A percentile compares a stretch with the other conserved stretches of the same genome.
Evolutionary conservation across 2,329 filamentous ascomycete genomes (phyloP).

Genomic region (Aspergillus vadensis): DNA sequence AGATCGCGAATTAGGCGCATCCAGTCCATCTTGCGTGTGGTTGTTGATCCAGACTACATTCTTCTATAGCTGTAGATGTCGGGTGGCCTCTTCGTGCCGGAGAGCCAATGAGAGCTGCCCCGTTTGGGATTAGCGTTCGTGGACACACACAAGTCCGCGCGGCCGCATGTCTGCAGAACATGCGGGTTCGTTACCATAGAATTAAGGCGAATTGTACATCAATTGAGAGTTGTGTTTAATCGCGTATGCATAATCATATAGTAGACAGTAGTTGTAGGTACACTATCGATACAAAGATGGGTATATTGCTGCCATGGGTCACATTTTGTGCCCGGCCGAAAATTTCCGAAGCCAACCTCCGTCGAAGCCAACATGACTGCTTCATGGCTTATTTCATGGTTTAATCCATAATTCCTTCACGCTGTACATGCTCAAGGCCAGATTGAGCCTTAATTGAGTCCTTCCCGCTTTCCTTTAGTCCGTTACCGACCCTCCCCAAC

Average conservation of each 20-base stretch:
- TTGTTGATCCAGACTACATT: neutral
- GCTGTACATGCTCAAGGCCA: neutral
- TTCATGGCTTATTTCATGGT: conserved; percentile 1
- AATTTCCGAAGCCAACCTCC: conserved; percentile 1
- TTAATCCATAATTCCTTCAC: neutral
- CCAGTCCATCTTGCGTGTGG: conserved; percentile 34
- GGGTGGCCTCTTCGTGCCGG: conserved; percentile 16
- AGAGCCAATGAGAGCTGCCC: conserved; percentile 21
- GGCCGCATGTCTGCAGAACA: neutral
- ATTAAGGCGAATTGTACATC: neutral
- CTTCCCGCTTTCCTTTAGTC: neutral
- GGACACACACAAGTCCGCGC: conserved; percentile 1
- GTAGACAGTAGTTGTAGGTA: conserved; percentile 12
- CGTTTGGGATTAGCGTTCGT: conserved; percentile 25
- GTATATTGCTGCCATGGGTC: conserved; percentile 23
- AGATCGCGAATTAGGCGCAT: conserved; percentile 41
- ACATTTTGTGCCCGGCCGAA: neutral
- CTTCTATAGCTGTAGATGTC: neutral
- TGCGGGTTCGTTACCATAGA: neutral
- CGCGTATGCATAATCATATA: neutral
- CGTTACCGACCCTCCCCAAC: conserved; percentile 14
- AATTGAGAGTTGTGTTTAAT: neutral
- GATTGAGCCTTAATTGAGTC: neutral
- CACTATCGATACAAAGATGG: conserved; percentile 26
- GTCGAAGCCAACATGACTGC: conserved; percentile 1